These are phyloP conservation scores for Mycena floridula DNA, from an alignment of 768 basidiomycete species.

Conservation along the genomic window DNA sequence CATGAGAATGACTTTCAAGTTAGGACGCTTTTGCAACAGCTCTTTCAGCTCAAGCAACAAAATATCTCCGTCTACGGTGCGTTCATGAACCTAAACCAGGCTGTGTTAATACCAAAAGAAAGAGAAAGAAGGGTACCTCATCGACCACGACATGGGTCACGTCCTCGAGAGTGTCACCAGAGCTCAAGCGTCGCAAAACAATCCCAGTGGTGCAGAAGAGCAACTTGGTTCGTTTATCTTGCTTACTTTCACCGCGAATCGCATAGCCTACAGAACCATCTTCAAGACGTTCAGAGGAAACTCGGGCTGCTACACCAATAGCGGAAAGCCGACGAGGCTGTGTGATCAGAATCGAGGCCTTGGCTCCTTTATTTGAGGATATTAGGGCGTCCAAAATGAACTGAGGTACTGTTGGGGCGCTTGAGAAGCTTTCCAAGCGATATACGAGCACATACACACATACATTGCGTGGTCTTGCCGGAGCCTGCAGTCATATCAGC, in stretches of 20 bases:
- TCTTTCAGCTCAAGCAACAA: conserved; percentile 80
- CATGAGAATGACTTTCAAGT: conserved; percentile 83
- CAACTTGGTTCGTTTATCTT: conserved; percentile 59
- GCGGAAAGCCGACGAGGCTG: conserved; percentile 89
- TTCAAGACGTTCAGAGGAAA: conserved; percentile 72
- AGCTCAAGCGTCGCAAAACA: conserved; percentile 71
- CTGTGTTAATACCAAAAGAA: too few relatives aligned
- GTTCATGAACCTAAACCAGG: conserved; percentile 88
- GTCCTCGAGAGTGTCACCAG: conserved; percentile 61
- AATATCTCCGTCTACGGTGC: conserved; percentile 88
- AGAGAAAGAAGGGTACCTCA: too few relatives aligned
- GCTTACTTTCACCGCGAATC: conserved; percentile 81
- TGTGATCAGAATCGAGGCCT: conserved; percentile 75
- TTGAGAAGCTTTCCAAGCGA: conserved; percentile 4
- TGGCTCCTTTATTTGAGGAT: conserved; percentile 46
- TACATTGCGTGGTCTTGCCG: conserved; percentile 88
- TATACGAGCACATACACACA: too few relatives aligned
- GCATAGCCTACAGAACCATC: conserved; percentile 84
- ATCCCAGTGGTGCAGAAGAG: conserved; percentile 95
- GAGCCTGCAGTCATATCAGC: conserved; percentile 42
- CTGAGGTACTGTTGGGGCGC: conserved; percentile 91
- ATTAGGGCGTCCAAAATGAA: conserved; percentile 87
- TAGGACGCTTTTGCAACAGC: conserved; percentile 54
- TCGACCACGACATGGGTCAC: conserved; percentile 88
- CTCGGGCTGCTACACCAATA: conserved; percentile 81